These are phyloP conservation scores for Dioszegia aurantiaca DNA, from an alignment of 768 basidiomycete species.

Conservation along the genomic window DNA sequence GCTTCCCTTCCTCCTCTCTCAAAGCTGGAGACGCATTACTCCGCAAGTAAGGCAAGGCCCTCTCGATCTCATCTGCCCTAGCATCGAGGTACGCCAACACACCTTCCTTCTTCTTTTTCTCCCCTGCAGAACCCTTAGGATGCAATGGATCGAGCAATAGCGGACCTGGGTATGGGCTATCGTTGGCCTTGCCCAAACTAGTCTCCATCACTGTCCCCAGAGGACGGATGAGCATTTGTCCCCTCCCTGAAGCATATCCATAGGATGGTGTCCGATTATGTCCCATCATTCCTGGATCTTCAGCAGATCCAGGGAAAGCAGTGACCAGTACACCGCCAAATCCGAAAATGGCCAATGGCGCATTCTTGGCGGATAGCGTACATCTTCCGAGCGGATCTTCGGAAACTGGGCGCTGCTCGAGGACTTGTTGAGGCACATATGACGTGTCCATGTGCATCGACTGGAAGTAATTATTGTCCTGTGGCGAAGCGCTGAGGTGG, in stretches of 20 bases:
- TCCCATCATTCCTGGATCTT: slow-evolving; percentile 56
- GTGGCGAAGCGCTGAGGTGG: slow-evolving; percentile 31
- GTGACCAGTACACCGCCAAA: slow-evolving; percentile 88
- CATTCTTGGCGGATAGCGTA: slow-evolving; percentile 44
- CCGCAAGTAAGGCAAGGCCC: slow-evolving; percentile 69
- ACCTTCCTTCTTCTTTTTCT: slow-evolving; percentile 78
- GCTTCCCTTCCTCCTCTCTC: slow-evolving; percentile 69
- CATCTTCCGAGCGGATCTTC: slow-evolving; percentile 42
- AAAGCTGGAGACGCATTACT: slow-evolving; percentile 56
- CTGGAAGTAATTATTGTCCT: slow-evolving; percentile 37
- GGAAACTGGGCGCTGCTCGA: slow-evolving; percentile 40
- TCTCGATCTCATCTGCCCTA: slow-evolving; percentile 70
- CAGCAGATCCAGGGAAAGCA: slow-evolving; percentile 74
- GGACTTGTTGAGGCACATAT: slow-evolving; percentile 42
- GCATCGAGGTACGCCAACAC: slow-evolving; percentile 74
- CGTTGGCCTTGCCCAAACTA: slow-evolving; percentile 55
- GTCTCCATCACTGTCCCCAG: slow-evolving; percentile 70
- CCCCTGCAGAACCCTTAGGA: slow-evolving; percentile 61
- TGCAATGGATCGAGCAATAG: slow-evolving; percentile 69
- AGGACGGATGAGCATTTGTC: slow-evolving; percentile 62
- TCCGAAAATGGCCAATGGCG: slow-evolving; percentile 83
- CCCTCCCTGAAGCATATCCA: slow-evolving; percentile 43
- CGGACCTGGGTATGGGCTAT: slow-evolving; percentile 76
- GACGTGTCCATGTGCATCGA: slow-evolving; percentile 34
- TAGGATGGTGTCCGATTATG: slow-evolving; percentile 37